phyloP scores from a whole-genome alignment of 73 alveolate genomes.

The Tetrahymena thermophila region DNA sequence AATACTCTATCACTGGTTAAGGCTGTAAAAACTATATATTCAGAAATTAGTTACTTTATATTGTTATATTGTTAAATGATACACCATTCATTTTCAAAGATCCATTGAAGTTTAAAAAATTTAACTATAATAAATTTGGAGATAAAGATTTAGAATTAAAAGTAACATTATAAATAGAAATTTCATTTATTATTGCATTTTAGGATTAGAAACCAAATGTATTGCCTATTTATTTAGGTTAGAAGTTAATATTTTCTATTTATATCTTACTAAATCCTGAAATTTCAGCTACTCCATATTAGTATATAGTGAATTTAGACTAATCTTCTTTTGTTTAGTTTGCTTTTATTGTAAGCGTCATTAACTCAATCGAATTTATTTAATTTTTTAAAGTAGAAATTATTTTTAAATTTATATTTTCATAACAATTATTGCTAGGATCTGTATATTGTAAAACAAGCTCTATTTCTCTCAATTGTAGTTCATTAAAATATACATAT shows the following conservation, averaged over 20 bases:
- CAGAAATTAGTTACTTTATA: neutral
- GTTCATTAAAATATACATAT: neutral
- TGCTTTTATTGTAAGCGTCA: neutral
- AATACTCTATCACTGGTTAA: neutral
- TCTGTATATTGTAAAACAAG: neutral
- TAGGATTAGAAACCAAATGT: neutral
- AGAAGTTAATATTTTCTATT: too few relatives aligned
- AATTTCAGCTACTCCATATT: neutral
- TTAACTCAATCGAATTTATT: neutral
- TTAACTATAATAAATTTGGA: neutral
- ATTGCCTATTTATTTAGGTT: neutral
- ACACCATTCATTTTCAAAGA: neutral
- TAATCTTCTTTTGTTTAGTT: neutral
- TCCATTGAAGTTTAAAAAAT: neutral
- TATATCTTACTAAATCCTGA: neutral
- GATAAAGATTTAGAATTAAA: neutral
- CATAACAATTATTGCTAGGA: neutral
- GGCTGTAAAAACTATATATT: neutral
- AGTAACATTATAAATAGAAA: neutral
- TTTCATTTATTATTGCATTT: neutral
- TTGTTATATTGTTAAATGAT: neutral
- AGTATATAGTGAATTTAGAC: neutral
- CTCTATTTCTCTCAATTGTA: neutral
- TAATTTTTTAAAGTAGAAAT: neutral
- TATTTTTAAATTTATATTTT: neutral